A percentile compares a stretch with the other conserved stretches of the same genome.
Evolutionary conservation across 2,329 filamentous ascomycete species (phyloP).

Genomic region (Truncatella angustata): DNA sequence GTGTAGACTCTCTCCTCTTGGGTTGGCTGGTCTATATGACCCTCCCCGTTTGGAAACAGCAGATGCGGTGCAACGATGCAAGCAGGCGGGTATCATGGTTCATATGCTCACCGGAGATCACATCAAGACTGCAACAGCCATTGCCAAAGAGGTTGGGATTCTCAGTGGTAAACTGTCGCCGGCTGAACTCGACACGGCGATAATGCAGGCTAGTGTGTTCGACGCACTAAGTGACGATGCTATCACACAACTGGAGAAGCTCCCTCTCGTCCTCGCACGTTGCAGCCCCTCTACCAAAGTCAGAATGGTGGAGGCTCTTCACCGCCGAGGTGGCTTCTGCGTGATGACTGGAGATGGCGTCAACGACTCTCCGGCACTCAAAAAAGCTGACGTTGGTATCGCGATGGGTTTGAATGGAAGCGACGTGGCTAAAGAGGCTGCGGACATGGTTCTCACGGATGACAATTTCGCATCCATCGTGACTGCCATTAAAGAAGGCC

Average conservation of each 20-base stretch:
- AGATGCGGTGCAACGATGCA: slow-evolving; percentile 57
- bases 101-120: slow-evolving; percentile 72
- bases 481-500: slow-evolving; percentile 69
- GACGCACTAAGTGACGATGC: slow-evolving; percentile 60
- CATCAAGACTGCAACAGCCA: slow-evolving; percentile 64
- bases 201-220: slow-evolving; percentile 64
- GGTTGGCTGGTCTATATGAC: slow-evolving; percentile 70
- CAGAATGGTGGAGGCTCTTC: slow-evolving; percentile 73
- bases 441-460: slow-evolving; percentile 84
- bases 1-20: slow-evolving; percentile 59
- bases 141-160: slow-evolving; percentile 65
- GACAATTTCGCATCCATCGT: slow-evolving; percentile 85
- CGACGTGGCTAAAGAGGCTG: slow-evolving; percentile 76
- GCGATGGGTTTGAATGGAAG: slow-evolving; percentile 71
- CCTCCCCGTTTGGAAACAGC: slow-evolving; percentile 68
- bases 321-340: slow-evolving; percentile 65
- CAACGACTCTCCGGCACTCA: slow-evolving; percentile 72
- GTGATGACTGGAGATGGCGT: slow-evolving; percentile 77
- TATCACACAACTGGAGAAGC: slow-evolving; percentile 57
- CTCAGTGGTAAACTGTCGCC: slow-evolving; percentile 36
- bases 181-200: slow-evolving; percentile 40
- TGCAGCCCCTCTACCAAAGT: slow-evolving; percentile 72
- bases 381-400: slow-evolving; percentile 72
- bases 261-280: slow-evolving; percentile 67
- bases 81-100: slow-evolving; percentile 60